Base-by-base conservation (phyloP, 345 rosid genomes). In the Noccaea bulbosa region DNA sequence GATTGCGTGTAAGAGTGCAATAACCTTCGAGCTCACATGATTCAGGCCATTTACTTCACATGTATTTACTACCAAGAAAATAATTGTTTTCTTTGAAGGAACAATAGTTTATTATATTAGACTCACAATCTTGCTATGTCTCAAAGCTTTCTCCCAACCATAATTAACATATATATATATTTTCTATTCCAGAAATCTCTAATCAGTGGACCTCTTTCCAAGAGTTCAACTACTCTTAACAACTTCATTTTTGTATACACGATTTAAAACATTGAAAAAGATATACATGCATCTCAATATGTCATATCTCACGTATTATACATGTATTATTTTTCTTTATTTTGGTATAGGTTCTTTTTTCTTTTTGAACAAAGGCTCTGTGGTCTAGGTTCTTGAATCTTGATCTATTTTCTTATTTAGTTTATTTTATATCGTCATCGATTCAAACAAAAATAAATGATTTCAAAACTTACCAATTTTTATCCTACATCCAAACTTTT, bases 181-280 rank as follows among this genome's bases (percentile, higher is more conserved):
- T 40, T 39, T 16, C 5, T 35, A 11, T 11, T 72, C 11, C 12
- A 63, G 15, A 43, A 10, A 11, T 54, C 57, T 64, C 58, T 43
- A 64, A 64, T 55, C 22, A n/a, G 4, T 46, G 17, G 58, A 64
- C 49, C 1, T 38, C 65, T 72, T 38, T 41, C 48, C 15, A 50
- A 59, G 54, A 22, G 15, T 67, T 59, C 72, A 66, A 58, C 77
- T 3, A 73, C 61, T 58, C 61, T 73, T 33, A 39, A n/a, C 60
- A 65, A 40, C 72, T 56, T 17, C 9, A n/a, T 9, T 27, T 73
- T 38, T 9, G 4, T 49, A 43, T 17, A 57, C 52, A 35, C 35
- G 33, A 24, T 33, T n/a, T 39, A 40, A 32, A 50, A 22, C 22
- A 10, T 7, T n/a, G 5, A 8, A 0, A 17, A 45, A 7, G 2